phyloP scores from a whole-genome alignment of 164 flowering plant genomes.

The Litsea cubeba region DNA sequence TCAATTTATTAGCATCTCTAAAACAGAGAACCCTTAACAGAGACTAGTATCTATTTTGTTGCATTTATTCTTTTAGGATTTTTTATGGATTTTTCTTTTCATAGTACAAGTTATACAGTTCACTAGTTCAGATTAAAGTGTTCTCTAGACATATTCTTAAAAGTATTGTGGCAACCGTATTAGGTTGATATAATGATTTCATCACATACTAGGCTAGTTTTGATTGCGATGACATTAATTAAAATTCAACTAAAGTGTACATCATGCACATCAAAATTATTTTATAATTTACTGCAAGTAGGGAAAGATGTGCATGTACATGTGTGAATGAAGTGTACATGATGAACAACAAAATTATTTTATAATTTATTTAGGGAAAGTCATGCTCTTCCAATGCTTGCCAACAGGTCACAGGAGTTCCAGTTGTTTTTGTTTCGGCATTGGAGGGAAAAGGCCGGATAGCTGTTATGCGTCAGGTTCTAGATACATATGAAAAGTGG shows the following conservation, averaged over 20 bases:
- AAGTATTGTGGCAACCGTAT: neutral
- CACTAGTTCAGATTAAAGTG: neutral
- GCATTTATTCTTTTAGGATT: neutral
- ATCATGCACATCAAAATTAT: too few relatives aligned
- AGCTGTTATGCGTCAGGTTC: conserved; percentile 64
- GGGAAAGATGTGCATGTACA: too few relatives aligned
- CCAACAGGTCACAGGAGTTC: conserved; percentile 81
- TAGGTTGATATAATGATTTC: neutral
- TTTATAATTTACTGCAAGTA: too few relatives aligned
- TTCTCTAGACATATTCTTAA: neutral
- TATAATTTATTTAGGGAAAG: neutral
- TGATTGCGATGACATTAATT: neutral
- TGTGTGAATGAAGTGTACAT: too few relatives aligned
- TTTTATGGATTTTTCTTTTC: neutral
- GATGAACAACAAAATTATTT: too few relatives aligned
- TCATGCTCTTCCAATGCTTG: neutral
- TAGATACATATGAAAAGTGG: conserved; percentile 87
- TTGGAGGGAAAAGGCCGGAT: conserved; percentile 75
- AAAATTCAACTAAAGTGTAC: neutral
- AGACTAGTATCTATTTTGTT: neutral
- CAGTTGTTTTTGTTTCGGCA: conserved; percentile 89
- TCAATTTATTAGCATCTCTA: too few relatives aligned
- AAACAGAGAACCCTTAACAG: neutral
- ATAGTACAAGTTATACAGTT: neutral
- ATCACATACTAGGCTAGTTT: neutral